These are phyloP conservation scores for Mycosphaerella sp. DNA, from an alignment of 2,329 filamentous ascomycete species.

Conservation along the genomic window DNA sequence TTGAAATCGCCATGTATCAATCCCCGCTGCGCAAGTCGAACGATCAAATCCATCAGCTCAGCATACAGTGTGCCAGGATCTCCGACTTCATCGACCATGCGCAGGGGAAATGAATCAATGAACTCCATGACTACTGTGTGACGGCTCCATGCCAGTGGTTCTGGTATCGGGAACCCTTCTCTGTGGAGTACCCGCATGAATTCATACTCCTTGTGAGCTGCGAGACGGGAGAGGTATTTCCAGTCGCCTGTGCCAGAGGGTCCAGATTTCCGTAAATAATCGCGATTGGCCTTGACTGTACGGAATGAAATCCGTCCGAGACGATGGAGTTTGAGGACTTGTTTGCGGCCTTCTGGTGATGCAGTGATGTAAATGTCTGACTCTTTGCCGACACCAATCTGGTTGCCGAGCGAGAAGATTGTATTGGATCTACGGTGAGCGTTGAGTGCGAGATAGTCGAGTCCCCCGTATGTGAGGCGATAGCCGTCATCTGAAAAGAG, in stretches of 20 bases:
- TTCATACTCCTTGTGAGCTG: slow-evolving; percentile 87
- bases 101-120: slow-evolving; percentile 83
- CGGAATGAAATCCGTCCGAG: slow-evolving; percentile 95
- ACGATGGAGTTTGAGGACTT: slow-evolving; percentile 90
- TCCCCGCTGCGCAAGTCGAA: slow-evolving; percentile 76
- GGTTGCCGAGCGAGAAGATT: slow-evolving; percentile 87
- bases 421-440: slow-evolving; percentile 72
- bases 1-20: slow-evolving; percentile 98
- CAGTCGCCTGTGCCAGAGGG: slow-evolving; percentile 64
- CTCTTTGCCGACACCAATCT: slow-evolving; percentile 95
- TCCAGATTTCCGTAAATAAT: slow-evolving; percentile 75
- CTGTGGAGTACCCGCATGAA: slow-evolving; percentile 84
- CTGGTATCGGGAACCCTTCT: slow-evolving; percentile 83
- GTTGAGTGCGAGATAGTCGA: slow-evolving; percentile 96
- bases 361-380: slow-evolving; percentile 95
- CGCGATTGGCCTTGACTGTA: slow-evolving; percentile 89
- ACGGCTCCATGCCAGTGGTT: slow-evolving; percentile 79
- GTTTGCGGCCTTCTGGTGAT: slow-evolving; percentile 66
- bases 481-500: slow-evolving; percentile 72
- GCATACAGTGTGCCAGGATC: slow-evolving; percentile 81
- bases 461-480: slow-evolving; percentile 88
- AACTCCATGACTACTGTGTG: slow-evolving; percentile 97
- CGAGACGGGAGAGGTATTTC: slow-evolving; percentile 96
- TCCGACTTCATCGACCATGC: slow-evolving; percentile 78
- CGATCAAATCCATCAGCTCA: slow-evolving; percentile 81